Conservation (phyloP, 805 yeast genomes). For the Myxozyma geophila region DNA sequence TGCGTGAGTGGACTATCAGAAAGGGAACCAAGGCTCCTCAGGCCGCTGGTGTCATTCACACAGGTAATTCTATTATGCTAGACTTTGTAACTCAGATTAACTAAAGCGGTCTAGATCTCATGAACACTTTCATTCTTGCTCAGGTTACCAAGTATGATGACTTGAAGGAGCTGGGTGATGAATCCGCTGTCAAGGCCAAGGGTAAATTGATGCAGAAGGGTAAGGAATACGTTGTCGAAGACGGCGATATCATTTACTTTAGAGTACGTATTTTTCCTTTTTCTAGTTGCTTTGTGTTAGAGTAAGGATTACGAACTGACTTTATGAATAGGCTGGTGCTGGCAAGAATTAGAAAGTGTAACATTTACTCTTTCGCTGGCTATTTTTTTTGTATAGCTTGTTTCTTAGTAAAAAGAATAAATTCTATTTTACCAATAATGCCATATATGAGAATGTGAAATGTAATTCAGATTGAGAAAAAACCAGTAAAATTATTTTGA, state of each 20-base stretch:
- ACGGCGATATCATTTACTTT: slow-evolving; percentile 89
- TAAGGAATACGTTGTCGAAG: slow-evolving; percentile 92
- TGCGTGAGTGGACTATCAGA: slow-evolving; percentile 97
- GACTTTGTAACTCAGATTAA: not conserved
- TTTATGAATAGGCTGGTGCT: slow-evolving; percentile 63
- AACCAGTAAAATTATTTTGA: too few species aligned
- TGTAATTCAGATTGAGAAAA: too few species aligned
- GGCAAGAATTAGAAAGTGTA: slow-evolving; percentile 63
- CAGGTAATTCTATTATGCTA: slow-evolving; percentile 41
- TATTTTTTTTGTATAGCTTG: not conserved
- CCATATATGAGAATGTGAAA: too few species aligned
- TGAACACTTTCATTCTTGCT: slow-evolving; percentile 92
- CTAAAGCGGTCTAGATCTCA: slow-evolving; percentile 59
- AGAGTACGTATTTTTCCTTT: slow-evolving; percentile 50
- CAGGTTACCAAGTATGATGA: slow-evolving; percentile 87
- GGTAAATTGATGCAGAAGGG: slow-evolving; percentile 93
- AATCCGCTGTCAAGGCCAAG: slow-evolving; percentile 76
- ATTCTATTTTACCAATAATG: too few species aligned
- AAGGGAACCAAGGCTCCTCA: slow-evolving; percentile 93
- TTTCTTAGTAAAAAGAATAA: too few species aligned
- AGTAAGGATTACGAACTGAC: not conserved
- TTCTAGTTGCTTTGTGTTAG: not conserved
- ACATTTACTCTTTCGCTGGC: not conserved
- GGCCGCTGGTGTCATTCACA: slow-evolving; percentile 98
- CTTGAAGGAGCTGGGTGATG: slow-evolving; percentile 76